These are phyloP conservation scores for Dispira simplex DNA, from an alignment of 192 early-diverging fungal genomes.

Conservation along the genomic window DNA sequence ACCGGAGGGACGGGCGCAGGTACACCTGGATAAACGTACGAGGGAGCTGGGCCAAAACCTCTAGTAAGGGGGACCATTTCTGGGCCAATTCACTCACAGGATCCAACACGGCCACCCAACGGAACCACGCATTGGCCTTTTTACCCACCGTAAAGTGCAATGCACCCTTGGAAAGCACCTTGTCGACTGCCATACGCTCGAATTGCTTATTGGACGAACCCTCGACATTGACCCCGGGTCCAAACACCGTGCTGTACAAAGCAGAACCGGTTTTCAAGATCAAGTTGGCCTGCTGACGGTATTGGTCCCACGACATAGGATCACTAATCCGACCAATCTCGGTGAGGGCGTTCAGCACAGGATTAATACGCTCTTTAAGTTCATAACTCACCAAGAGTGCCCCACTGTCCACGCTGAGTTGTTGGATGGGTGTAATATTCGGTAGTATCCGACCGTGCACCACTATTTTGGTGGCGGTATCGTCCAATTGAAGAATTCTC, in stretches of 20 bases:
- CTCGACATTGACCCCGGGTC: no score
- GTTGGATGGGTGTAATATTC: slow-evolving; percentile 18
- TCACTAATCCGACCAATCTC: slow-evolving; percentile 4
- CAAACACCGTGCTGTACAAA: slow-evolving; percentile 6
- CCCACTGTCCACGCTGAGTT: slow-evolving; percentile 40
- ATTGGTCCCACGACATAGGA: slow-evolving; percentile 10
- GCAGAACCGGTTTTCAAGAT: not conserved
- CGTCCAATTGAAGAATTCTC: slow-evolving; percentile 12
- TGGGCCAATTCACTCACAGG: slow-evolving; percentile 70
- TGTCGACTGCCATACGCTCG: no score
- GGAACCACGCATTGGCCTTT: slow-evolving; percentile 16
- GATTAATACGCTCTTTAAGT: slow-evolving; percentile 25
- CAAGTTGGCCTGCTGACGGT: slow-evolving; percentile 4
- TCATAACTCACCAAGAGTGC: slow-evolving; percentile 43
- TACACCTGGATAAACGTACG: slow-evolving; percentile 49
- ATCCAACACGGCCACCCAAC: slow-evolving; percentile 44
- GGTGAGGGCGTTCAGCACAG: slow-evolving; percentile 14
- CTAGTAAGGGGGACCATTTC: slow-evolving; percentile 55
- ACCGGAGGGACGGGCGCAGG: slow-evolving; percentile 36
- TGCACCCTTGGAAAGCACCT: no score
- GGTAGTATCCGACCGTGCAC: slow-evolving; percentile 46
- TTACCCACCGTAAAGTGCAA: no score
- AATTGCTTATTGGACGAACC: no score
- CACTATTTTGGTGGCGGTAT: slow-evolving; percentile 22
- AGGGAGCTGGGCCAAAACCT: slow-evolving; percentile 42